Conservation (phyloP, 2,329 filamentous ascomycete species). For the Sarocladium oryzae region DNA sequence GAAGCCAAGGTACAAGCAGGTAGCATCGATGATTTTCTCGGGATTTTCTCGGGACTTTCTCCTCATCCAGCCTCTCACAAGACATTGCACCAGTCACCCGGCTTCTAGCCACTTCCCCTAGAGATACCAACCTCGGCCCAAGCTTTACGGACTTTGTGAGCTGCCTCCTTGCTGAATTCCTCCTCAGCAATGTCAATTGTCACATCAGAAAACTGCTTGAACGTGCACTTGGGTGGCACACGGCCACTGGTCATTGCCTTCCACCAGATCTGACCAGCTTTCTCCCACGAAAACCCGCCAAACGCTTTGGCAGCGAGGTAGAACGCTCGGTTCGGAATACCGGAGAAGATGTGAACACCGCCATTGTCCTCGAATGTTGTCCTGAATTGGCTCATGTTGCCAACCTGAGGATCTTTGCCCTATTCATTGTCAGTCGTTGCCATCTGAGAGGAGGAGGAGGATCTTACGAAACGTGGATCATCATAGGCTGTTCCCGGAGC, state of each 20-base stretch:
- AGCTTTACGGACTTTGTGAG: conserved; percentile 37
- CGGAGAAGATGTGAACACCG: conserved; percentile 49
- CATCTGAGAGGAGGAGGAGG: not conserved
- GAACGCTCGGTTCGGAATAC: conserved; percentile 53
- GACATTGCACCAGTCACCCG: conserved; percentile 14
- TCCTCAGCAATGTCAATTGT: conserved; percentile 40
- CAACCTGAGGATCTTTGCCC: conserved; percentile 48
- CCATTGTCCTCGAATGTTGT: conserved; percentile 39
- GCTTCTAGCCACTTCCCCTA: conserved; percentile 10
- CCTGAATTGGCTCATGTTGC: conserved; percentile 38
- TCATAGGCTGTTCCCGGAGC: conserved; percentile 45
- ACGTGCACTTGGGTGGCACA: conserved; percentile 34
- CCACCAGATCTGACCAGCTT: conserved; percentile 48
- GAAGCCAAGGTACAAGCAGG: too few relatives aligned
- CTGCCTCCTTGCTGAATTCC: conserved; percentile 33
- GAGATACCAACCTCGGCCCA: conserved; percentile 42
- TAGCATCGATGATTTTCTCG: too few relatives aligned
- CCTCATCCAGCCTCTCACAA: conserved; percentile 10
- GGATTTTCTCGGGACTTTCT: too few relatives aligned
- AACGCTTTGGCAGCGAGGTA: conserved; percentile 40
- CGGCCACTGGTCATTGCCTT: conserved; percentile 38
- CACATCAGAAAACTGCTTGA: conserved; percentile 42
- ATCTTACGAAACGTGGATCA: conserved; percentile 41
- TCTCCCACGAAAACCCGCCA: conserved; percentile 48
- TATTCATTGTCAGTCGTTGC: conserved; percentile 14